Conservation (phyloP, 2,329 filamentous ascomycete genomes). For the Annulohypoxylon truncatum region DNA sequence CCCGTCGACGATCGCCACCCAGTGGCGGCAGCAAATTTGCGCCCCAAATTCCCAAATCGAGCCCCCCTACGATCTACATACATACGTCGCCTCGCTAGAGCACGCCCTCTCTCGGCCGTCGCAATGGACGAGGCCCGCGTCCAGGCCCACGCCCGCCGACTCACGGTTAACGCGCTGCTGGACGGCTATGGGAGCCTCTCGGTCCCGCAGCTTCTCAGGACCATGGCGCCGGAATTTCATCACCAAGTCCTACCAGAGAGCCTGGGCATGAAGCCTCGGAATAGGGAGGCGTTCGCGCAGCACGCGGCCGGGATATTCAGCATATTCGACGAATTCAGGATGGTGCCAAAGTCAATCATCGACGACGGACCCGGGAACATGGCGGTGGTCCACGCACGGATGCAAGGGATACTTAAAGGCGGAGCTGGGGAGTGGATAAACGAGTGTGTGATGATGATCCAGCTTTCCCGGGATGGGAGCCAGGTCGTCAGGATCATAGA, state of each 20-base stretch:
- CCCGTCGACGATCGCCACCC: slow-evolving; percentile 25
- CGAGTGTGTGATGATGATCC: slow-evolving; percentile 52
- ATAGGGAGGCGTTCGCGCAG: slow-evolving; percentile 52
- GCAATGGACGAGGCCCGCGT: slow-evolving; percentile 30
- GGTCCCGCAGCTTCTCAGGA: slow-evolving; percentile 51
- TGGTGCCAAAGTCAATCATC: slow-evolving; percentile 52
- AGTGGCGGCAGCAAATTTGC: slow-evolving; percentile 8
- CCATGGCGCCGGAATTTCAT: slow-evolving; percentile 53
- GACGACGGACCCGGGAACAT: slow-evolving; percentile 50
- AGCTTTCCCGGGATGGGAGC: slow-evolving; percentile 45
- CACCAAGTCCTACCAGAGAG: slow-evolving; percentile 56
- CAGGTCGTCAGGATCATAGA: slow-evolving; percentile 49
- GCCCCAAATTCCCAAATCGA: background rate
- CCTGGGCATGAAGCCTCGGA: slow-evolving; percentile 53
- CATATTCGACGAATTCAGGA: slow-evolving; percentile 55
- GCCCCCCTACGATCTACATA: background rate
- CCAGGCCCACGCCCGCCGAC: slow-evolving; percentile 23
- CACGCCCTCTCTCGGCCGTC: slow-evolving; percentile 23
- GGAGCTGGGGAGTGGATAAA: slow-evolving; percentile 46
- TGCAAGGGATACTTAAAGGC: slow-evolving; percentile 49
- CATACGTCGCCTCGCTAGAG: slow-evolving; percentile 4
- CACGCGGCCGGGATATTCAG: slow-evolving; percentile 56
- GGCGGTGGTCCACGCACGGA: slow-evolving; percentile 54
- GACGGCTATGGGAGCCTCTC: slow-evolving; percentile 56
- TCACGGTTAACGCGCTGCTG: slow-evolving; percentile 47